phyloP scores from a whole-genome alignment of 2,329 filamentous ascomycete species.

The Curvularia verruculosa region DNA sequence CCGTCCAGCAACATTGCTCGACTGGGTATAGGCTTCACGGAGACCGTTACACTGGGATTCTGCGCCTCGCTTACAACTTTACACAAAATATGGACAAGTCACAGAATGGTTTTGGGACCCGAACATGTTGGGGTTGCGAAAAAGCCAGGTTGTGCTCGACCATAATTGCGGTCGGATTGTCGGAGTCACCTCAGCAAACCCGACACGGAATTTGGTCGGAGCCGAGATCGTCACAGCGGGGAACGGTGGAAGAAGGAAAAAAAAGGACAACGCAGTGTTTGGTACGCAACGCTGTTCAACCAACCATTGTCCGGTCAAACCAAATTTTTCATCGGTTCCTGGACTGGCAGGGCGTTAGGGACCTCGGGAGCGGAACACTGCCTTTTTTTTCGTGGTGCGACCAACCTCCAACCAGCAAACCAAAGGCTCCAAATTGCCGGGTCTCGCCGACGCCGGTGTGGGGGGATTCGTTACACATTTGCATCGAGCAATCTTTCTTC shows the following conservation, averaged over 20 bases:
- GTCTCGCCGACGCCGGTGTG: constrained; percentile 18
- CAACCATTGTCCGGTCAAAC: constrained; percentile 8
- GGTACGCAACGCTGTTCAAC: not conserved
- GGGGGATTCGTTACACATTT: constrained; percentile 1
- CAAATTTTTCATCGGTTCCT: not conserved
- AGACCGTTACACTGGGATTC: constrained; percentile 10
- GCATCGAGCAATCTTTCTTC: not conserved
- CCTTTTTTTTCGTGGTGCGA: not conserved
- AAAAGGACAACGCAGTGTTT: not conserved
- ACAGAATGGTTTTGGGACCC: not conserved
- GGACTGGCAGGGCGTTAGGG: not conserved
- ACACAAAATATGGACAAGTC: not conserved
- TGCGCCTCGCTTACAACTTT: not conserved
- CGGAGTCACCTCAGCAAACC: not conserved
- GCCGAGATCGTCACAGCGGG: constrained; percentile 2
- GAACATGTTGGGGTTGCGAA: not conserved
- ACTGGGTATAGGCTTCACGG: constrained; percentile 10
- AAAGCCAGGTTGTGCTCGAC: not conserved
- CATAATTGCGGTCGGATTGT: not conserved
- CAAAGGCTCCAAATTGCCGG: constrained; percentile 9
- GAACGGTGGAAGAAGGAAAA: not conserved
- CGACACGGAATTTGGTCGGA: constrained; percentile 7
- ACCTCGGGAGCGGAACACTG: constrained; percentile 1
- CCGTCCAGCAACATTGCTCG: constrained; percentile 13
- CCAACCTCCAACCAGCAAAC: not conserved